phyloP scores from a whole-genome alignment of 2,329 filamentous ascomycete genomes.

The Diaporthe sp. region DNA sequence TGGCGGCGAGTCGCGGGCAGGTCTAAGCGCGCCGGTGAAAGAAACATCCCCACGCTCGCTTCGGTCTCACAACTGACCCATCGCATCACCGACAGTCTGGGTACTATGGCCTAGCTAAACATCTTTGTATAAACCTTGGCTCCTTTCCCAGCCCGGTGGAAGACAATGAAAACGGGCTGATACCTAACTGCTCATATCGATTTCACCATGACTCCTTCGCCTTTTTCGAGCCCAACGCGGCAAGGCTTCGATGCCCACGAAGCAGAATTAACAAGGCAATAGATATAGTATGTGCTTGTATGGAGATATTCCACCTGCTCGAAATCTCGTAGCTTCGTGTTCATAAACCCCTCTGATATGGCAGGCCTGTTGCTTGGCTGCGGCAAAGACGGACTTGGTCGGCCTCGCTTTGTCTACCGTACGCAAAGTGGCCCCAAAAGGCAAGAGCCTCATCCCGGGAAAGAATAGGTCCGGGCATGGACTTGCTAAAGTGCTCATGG shows the following conservation, averaged over 20 bases:
- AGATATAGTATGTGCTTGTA: background rate
- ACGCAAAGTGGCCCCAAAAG: background rate
- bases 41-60: background rate
- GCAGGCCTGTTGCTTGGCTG: background rate
- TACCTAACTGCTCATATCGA: background rate
- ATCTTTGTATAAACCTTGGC: background rate
- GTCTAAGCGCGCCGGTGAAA: background rate
- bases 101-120: background rate
- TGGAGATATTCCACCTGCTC: background rate
- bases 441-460: background rate
- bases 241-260: background rate
- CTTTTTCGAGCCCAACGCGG: background rate
- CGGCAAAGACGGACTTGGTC: background rate
- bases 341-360: no score
- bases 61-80: slow-evolving; percentile 7
- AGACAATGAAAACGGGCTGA: background rate
- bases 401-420: background rate
- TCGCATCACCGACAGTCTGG: background rate
- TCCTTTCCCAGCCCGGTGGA: background rate
- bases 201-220: background rate
- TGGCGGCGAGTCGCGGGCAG: background rate
- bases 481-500: background rate
- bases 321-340: no score
- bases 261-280: background rate
- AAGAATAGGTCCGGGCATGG: background rate